Percentiles rank a stretch among this genome's conserved stretches.
Evolutionary conservation across 2,329 filamentous ascomycete species (phyloP).

Genomic region (Colletotrichum australisinense): DNA sequence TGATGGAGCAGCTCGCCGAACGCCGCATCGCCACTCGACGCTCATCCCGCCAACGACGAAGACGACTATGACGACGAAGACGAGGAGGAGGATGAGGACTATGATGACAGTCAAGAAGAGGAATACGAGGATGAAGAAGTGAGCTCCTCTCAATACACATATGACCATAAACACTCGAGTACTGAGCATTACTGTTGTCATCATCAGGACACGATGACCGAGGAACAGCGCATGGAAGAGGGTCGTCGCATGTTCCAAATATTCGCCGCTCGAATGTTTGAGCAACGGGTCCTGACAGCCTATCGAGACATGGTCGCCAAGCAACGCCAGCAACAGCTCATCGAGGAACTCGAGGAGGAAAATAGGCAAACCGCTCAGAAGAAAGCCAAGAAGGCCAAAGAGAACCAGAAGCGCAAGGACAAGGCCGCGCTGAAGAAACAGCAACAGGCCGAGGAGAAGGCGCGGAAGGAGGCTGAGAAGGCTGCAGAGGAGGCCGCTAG

Average conservation of each 20-base stretch:
- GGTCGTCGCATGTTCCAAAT: slow-evolving; percentile 99
- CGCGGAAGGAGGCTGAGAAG: slow-evolving; percentile 87
- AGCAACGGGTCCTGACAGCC: slow-evolving; percentile 95
- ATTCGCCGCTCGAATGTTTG: slow-evolving; percentile 98
- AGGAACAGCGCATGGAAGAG: slow-evolving; percentile 99
- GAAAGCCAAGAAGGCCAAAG: slow-evolving; percentile 92
- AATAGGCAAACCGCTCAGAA: slow-evolving; percentile 79
- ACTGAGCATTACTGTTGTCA: slow-evolving; percentile 56
- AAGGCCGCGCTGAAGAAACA: slow-evolving; percentile 92
- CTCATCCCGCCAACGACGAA: slow-evolving; percentile 71
- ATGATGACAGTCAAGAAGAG: slow-evolving; percentile 66
- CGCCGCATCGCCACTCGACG: slow-evolving; percentile 90
- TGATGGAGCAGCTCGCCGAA: slow-evolving; percentile 99
- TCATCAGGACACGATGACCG: slow-evolving; percentile 89
- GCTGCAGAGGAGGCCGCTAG: slow-evolving; percentile 85
- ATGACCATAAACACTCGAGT: slow-evolving; percentile 46
- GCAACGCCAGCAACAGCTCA: slow-evolving; percentile 89
- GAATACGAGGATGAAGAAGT: slow-evolving; percentile 71
- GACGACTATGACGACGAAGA: slow-evolving; percentile 80
- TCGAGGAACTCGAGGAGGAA: slow-evolving; percentile 93
- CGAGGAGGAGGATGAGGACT: slow-evolving; percentile 63
- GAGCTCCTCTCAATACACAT: slow-evolving; percentile 38
- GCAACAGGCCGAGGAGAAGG: slow-evolving; percentile 89
- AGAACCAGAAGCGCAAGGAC: slow-evolving; percentile 95
- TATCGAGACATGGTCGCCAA: slow-evolving; percentile 97